Base-by-base conservation (phyloP, 257 asterid genomes). In the Jasminum sambac region DNA sequence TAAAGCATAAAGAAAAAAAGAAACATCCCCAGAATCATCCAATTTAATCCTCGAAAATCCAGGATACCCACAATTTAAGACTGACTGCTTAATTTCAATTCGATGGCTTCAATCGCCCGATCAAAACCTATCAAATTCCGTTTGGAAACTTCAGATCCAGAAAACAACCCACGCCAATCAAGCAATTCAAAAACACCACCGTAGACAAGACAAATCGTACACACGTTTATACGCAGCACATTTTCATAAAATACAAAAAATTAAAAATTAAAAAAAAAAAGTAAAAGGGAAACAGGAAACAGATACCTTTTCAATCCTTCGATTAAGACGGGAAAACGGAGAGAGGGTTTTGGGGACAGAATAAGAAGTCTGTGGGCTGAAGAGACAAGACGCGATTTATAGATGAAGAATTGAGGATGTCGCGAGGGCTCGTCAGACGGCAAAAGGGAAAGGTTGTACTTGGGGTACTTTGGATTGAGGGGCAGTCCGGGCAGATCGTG, bases 101-200 rank as follows among this genome's bases (percentile, higher is more conserved):
- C 74, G 42, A 73, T 48, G 64, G 75, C 77, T 76, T 64, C 83
- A 50, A 74, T 74, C 69, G 63, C 58, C 73, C 67, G 80, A 81
- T 78, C 83, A 71, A 73, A 60, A 73, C 75, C 68, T 68, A 69
- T 36, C 43, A 76, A 73, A 59, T 39, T 6, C 42, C 38, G 70
- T 30, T 40, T 62, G 57, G 30, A 42, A 70, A 67, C 25, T 50
- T 72, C 71, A 70, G 83, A 83, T 80, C 80, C 77, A 73, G 70
- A 25, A 65, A 36, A 50, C 11, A 57, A 76, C 61, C 42, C 43
- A 25, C 66, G 8, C 30, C 73, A 66, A 64, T 65, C 67, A 69
- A 66, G 41, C 64, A 72, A 70, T 50, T 11, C 11, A 50, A 62
- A 44, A 34, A 10, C 10, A 41, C 24, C 17, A 9, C 21, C 2